Conservation (phyloP, 805 yeast genomes). For the Pichia sporocuriosa region DNA sequence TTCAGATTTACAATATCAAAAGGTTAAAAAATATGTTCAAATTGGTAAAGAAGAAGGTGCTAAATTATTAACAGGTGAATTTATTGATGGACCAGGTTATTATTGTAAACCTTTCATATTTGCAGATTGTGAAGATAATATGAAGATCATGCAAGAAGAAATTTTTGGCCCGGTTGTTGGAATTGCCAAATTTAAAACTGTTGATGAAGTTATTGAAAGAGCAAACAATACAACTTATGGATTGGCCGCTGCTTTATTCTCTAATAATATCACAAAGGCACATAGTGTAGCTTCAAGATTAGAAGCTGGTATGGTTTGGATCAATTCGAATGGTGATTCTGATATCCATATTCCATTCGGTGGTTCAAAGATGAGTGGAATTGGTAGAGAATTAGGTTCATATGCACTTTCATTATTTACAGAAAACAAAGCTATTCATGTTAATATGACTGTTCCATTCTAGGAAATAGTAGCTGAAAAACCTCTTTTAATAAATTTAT, state of each 20-base stretch:
- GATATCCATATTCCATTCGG: slow-evolving; percentile 60
- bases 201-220: slow-evolving; percentile 55
- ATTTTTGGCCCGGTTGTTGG: slow-evolving; percentile 79
- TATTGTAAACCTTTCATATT: slow-evolving; percentile 68
- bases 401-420: slow-evolving; percentile 59
- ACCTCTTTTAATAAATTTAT: not conserved
- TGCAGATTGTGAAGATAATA: slow-evolving; percentile 58
- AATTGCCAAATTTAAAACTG: slow-evolving; percentile 55
- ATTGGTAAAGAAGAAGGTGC: slow-evolving; percentile 68
- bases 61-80: slow-evolving; percentile 59
- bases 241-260: slow-evolving; percentile 73
- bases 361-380: slow-evolving; percentile 61
- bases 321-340: slow-evolving; percentile 52
- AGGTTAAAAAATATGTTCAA: slow-evolving; percentile 60
- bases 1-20: slow-evolving; percentile 56
- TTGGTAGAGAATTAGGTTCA: slow-evolving; percentile 62
- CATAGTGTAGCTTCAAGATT: slow-evolving; percentile 53
- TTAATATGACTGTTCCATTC: slow-evolving; percentile 40
- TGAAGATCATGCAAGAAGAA: slow-evolving; percentile 63
- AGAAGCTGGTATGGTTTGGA: slow-evolving; percentile 63
- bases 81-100: slow-evolving; percentile 53
- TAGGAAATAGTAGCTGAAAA: slow-evolving; percentile 3
- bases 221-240: slow-evolving; percentile 71
- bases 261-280: slow-evolving; percentile 55
- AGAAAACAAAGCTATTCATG: slow-evolving; percentile 61